Percentiles rank a stretch among this genome's conserved stretches.
phyloP scores from a whole-genome alignment of 2,329 filamentous ascomycete species.

The Colletotrichum gigasporum region DNA sequence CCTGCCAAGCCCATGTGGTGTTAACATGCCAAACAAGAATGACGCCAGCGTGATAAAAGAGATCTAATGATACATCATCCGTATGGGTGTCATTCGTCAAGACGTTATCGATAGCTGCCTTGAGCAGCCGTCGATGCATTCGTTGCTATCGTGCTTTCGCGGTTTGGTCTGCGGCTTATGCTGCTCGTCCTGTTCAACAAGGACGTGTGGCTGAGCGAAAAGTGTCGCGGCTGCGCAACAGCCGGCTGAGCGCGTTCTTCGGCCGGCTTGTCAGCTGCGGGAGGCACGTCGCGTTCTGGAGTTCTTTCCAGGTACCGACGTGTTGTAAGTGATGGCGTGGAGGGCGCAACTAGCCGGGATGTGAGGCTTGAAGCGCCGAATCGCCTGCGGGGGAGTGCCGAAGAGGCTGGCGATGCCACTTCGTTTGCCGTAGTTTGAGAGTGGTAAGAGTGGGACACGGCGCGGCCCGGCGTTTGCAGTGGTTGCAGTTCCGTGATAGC shows the following conservation, averaged over 20 bases:
- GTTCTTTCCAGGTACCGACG: slow-evolving; percentile 61
- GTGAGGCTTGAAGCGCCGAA: slow-evolving; percentile 58
- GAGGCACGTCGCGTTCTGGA: slow-evolving; percentile 50
- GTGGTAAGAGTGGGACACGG: slow-evolving; percentile 49
- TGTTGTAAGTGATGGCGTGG: slow-evolving; percentile 47
- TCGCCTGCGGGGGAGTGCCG: slow-evolving; percentile 63
- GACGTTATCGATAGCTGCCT: slow-evolving; percentile 55
- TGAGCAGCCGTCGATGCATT: slow-evolving; percentile 51
- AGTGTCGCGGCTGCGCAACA: slow-evolving; percentile 43
- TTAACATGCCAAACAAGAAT: slow-evolving; percentile 31
- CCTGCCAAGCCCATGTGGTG: slow-evolving; percentile 24
- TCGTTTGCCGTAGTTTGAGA: slow-evolving; percentile 21
- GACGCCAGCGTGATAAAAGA: slow-evolving; percentile 31
- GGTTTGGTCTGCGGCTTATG: slow-evolving; percentile 52
- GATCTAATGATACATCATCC: slow-evolving; percentile 34
- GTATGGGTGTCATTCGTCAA: slow-evolving; percentile 39
- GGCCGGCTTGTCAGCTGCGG: slow-evolving; percentile 44
- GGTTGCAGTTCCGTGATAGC: slow-evolving; percentile 63
- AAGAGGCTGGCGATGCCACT: slow-evolving; percentile 47
- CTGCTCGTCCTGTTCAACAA: slow-evolving; percentile 56
- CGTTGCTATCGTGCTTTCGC: slow-evolving; percentile 53
- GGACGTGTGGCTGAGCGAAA: slow-evolving; percentile 53
- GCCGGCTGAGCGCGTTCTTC: slow-evolving; percentile 50
- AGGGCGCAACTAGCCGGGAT: slow-evolving; percentile 54
- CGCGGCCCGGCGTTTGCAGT: slow-evolving; percentile 46